Evolutionary conservation across 495 filamentous ascomycete species (phyloP).

Genomic region (Podospora anserina): DNA sequence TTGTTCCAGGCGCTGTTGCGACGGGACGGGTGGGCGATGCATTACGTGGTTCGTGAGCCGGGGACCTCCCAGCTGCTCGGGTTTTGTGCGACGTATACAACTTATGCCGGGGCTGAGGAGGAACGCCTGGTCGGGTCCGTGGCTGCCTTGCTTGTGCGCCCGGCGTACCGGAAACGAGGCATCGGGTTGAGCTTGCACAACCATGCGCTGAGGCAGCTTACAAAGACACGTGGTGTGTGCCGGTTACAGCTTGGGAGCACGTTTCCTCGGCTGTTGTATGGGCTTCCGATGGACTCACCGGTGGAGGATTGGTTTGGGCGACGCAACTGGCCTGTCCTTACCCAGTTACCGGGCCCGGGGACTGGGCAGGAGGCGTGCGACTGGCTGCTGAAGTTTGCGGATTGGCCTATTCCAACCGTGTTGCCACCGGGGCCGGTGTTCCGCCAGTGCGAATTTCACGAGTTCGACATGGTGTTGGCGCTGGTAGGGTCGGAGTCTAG

Average conservation of each 20-base stretch:
- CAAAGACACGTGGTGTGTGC: conserved; percentile 50
- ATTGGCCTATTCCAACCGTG: conserved; percentile 45
- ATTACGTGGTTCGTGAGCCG: conserved; percentile 58
- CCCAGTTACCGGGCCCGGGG: not conserved
- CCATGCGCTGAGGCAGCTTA: conserved; percentile 52
- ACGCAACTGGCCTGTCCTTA: conserved; percentile 51
- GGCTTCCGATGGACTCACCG: conserved; percentile 46
- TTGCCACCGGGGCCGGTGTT: conserved; percentile 42
- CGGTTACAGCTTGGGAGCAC: conserved; percentile 59
- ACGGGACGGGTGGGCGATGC: conserved; percentile 59
- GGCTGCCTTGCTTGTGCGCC: conserved; percentile 55
- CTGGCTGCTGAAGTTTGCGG: conserved; percentile 52
- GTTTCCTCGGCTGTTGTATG: conserved; percentile 59
- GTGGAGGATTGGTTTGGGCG: conserved; percentile 57
- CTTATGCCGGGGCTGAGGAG: conserved; percentile 49
- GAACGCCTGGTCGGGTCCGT: conserved; percentile 57
- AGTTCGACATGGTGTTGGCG: conserved; percentile 53
- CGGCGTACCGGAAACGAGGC: conserved; percentile 51
- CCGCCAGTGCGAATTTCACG: conserved; percentile 47
- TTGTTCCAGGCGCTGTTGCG: conserved; percentile 53
- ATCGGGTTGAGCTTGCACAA: conserved; percentile 57
- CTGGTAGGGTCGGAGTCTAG: conserved; percentile 49
- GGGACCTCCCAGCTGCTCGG: conserved; percentile 50
- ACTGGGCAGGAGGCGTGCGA: conserved; percentile 52
- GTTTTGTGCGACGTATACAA: conserved; percentile 60